These are phyloP conservation scores for Hsuehochloa calcarea DNA, from an alignment of 176 grass and related monocot species.

Conservation along the genomic window DNA sequence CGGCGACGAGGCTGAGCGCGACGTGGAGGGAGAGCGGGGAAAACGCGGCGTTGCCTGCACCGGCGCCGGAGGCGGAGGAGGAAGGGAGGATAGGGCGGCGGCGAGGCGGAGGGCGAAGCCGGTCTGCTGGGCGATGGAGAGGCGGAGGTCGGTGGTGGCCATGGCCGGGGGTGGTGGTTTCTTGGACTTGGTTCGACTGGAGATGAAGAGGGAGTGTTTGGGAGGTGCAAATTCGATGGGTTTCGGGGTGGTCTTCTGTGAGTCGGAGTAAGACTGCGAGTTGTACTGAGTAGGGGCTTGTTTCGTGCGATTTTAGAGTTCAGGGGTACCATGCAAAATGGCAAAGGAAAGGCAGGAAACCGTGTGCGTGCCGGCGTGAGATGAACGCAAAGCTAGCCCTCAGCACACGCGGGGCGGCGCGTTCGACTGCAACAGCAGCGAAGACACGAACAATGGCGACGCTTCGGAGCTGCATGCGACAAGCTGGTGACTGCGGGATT, in stretches of 20 bases:
- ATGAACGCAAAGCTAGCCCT: no score
- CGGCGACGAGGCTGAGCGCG: slow-evolving; percentile 69
- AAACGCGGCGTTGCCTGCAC: slow-evolving; percentile 55
- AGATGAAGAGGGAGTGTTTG: not conserved
- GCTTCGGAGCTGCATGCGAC: no score
- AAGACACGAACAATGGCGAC: no score
- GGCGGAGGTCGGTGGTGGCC: slow-evolving; percentile 55
- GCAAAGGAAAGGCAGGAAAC: not conserved
- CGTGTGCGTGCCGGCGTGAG: not conserved
- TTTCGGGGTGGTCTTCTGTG: not conserved
- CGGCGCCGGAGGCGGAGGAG: not conserved
- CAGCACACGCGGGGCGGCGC: no score
- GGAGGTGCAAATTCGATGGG: not conserved
- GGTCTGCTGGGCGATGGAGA: slow-evolving; percentile 68
- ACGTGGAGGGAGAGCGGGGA: slow-evolving; percentile 83
- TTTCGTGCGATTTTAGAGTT: not conserved
- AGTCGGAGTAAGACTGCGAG: no score
- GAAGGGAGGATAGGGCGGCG: slow-evolving; percentile 36
- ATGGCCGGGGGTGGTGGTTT: slow-evolving; percentile 17
- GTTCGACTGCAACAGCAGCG: no score
- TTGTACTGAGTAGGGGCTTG: not conserved
- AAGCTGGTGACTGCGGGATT: no score
- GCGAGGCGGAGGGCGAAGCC: slow-evolving; percentile 64
- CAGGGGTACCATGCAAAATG: not conserved
- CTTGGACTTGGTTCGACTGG: not conserved